Evolutionary conservation across 164 flowering plant species (phyloP), one percentile per base, ranked within the genome.

Genomic region (Dillenia suffruticosa): DNA sequence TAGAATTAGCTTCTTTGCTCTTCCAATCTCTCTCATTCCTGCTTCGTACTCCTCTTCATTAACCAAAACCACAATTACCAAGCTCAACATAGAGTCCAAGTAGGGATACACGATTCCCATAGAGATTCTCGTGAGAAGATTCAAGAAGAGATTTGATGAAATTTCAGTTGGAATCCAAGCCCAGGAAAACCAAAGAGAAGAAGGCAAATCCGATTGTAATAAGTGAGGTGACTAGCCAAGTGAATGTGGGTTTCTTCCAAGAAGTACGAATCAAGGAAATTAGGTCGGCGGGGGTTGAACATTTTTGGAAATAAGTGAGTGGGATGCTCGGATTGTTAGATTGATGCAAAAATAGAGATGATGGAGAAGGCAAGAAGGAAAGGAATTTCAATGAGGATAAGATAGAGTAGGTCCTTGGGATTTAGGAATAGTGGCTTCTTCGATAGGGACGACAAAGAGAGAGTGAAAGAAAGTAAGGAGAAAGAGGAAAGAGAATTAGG

Each of bases 211-310:
- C 57, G 1, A 55, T 3, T 7, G 58, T 51, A 40, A 69, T 7
- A 49, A 58, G 61, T 5, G 17, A 50, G 26, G 60, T 50, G 12
- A n/a, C 65, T 5, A 66, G 53, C 59, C 64, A 62, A 15, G 78
- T 75, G 62, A 75, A 58, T 9, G 56, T 11, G 5, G 60, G 63
- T 9, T 62, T 58, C 62, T 43, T 71, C 78, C 74, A 74, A 12
- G 51, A 51, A 12, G 14, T 16, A 8, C 12, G 46, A 10, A 66
- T 63, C 48, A 22, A 66, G n/a, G 40, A 49, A 2, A 64, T 6
- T 57, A 67, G 10, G 56, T 57, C 61, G 44, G 54, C 60, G 11
- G 52, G 58, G 17, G 15, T 56, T 12, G 57, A 8, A 44, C 46
- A n/a, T n/a, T 68, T 64, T 15, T 66, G 46, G 12, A 9, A 2